Base-by-base conservation (phyloP, 2,329 filamentous ascomycete species). In the Trichoderma brevicompactum region DNA sequence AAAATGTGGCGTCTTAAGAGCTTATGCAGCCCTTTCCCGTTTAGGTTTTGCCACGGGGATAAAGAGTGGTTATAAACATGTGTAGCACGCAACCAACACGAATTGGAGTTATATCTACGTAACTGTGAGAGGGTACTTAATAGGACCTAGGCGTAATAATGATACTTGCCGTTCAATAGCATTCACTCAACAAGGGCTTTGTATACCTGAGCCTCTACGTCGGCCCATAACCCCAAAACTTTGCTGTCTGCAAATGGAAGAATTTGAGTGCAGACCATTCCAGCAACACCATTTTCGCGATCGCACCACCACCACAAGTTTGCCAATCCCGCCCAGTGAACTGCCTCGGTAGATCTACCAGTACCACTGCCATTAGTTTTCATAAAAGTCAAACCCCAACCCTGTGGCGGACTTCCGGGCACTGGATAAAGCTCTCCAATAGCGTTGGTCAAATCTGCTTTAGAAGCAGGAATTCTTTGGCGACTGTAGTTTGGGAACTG, bases 271-370 rank as follows among this genome's bases (percentile, higher is more conserved):
- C 60, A 63, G 8, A 63, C 17, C 10, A 63, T 63, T 12, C 49
- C 60, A 28, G 60, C 60, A 43, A 63, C 60, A 8, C 49, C 60
- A 19, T 54, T 63, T n/a, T 44, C 40, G 8, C 40, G 60, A 28
- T 63, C 49, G 40, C 60, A 63, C 60, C 60, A 63, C 60, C 60
- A 63, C 60, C 60, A 63, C 8, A 32, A 44, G 7, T 46, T 46
- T 15, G 60, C 32, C 9, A 63, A 36, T 17, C 60, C 49, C 23
- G 48, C 28, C 60, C 49, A 63, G 9, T 53, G 28, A 38, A 10
- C 60, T 10, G 49, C 17, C 10, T 28, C 60, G 7, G 34, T 54
- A 28, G 49, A 63, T n/a, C 49, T 53, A 2, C 60, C 60, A 12
- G 60, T 63, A 9, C 12, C 19, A n/a, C n/a, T n/a, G 15, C 48